Base-by-base conservation (phyloP, 805 yeast genomes). In the Danielozyma ontarioensis region DNA sequence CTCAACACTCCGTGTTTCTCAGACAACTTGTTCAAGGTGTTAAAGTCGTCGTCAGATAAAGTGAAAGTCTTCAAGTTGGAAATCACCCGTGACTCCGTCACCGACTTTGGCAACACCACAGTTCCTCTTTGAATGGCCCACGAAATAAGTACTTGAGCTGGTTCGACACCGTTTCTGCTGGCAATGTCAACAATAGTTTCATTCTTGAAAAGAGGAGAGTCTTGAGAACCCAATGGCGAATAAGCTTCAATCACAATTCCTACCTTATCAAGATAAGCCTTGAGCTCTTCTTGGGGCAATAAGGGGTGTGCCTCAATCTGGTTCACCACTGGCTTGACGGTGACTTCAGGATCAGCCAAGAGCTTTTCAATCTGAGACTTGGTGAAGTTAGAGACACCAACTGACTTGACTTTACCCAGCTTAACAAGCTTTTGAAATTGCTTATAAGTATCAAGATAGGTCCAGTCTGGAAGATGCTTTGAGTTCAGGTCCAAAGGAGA, bases 301-400 rank as follows among this genome's bases (percentile, higher is more conserved):
- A 70, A 70, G 29, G 89, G 87, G 57, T 85, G 94, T 25, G 77
- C 59, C 63, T 86, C 95, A 39, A 83, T 69, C 65, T 86, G 95
- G 59, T 80, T 77, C 27, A 69, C 76, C 10, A 75, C 87, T 4
- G 95, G 95, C 21, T 67, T 70, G 31, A 74, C 54, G 25, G 61
- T 72, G 34, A 70, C 72, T 27, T 65, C 67, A 31, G 74, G 70
- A 28, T 60, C 62, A 8, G 57, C 58, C 33, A 82, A 63, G 37
- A 84, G 59, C 32, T 58, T 67, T 37, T 70, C 60, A 40, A 81
- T 51, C 43, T 74, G 70, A 35, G 63, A 69, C 17, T 72, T 58
- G 13, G 83, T 70, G 53, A 79, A 76, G 62, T 85, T 85, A 24
- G 89, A 80, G 27, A 85, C 83, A 45, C 95, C 95, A 53, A 85